A percentile compares a stretch with the other conserved stretches of the same genome.
phyloP scores from a whole-genome alignment of 805 yeast species.

The Candida silvatica region DNA sequence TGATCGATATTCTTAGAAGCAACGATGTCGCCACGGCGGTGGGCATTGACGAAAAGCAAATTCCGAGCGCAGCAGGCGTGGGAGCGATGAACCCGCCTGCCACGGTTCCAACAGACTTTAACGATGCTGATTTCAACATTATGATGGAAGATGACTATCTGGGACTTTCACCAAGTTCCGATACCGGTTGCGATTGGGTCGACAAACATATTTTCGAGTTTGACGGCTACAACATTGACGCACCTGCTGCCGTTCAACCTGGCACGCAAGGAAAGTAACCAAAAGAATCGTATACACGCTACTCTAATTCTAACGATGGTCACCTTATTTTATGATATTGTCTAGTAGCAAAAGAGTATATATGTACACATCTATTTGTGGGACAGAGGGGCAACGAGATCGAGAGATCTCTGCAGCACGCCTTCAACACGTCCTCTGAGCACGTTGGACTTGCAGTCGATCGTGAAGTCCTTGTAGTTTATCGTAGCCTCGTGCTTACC shows the following conservation, averaged over 20 bases:
- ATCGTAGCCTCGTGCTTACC: conserved; percentile 72
- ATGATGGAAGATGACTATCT: conserved; percentile 12
- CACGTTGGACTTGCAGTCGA: conserved; percentile 64
- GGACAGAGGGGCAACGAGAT: conserved; percentile 77
- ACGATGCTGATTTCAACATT: conserved; percentile 19
- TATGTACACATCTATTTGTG: conserved; percentile 16
- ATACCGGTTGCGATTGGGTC: conserved; percentile 53
- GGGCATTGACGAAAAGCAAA: too few relatives aligned
- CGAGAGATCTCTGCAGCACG: conserved; percentile 68
- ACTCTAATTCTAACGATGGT: too few relatives aligned
- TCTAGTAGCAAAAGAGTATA: too few relatives aligned
- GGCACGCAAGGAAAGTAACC: too few relatives aligned
- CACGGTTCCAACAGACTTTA: conserved; percentile 7
- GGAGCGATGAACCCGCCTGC: background rate
- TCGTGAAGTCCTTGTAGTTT: conserved; percentile 54
- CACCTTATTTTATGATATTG: too few relatives aligned
- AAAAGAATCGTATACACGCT: too few relatives aligned
- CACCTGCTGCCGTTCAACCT: too few relatives aligned
- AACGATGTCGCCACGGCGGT: too few relatives aligned
- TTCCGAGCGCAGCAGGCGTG: too few relatives aligned
- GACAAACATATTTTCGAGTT: conserved; percentile 37
- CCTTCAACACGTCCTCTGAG: conserved; percentile 77
- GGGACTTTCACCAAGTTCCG: conserved; percentile 24
- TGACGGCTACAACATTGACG: conserved; percentile 19
- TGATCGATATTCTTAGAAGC: too few relatives aligned